Conservation (phyloP, 2,329 filamentous ascomycete genomes). For the Monilinia fructigena region DNA sequence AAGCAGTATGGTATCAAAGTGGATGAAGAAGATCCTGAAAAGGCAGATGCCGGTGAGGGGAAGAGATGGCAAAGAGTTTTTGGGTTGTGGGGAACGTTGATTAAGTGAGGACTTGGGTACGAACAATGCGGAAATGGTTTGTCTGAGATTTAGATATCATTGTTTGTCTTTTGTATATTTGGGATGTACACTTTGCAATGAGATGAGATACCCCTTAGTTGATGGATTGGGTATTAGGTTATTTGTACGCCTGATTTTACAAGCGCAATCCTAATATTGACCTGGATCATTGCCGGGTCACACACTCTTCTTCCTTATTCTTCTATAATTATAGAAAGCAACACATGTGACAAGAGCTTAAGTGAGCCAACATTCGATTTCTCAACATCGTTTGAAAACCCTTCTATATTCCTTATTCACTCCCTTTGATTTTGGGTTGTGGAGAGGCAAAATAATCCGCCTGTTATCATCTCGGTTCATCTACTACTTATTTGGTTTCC, state of each 20-base stretch:
- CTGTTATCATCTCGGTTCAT: too few species aligned
- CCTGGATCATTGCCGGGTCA: neutral
- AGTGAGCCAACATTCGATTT: too few species aligned
- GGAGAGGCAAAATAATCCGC: too few species aligned
- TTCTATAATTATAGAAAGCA: neutral
- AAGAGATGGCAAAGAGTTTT: conserved; percentile 62
- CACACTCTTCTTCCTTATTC: neutral
- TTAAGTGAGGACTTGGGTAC: conserved; percentile 39
- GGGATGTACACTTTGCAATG: neutral
- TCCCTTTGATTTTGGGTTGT: too few species aligned
- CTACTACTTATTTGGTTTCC: too few species aligned
- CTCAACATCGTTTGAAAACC: too few species aligned
- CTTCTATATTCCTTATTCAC: too few species aligned
- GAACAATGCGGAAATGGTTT: neutral
- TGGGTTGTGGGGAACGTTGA: conserved; percentile 63
- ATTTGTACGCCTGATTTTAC: neutral
- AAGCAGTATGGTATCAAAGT: conserved; percentile 65
- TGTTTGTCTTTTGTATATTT: neutral
- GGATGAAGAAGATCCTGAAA: conserved; percentile 41
- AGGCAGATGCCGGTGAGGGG: conserved; percentile 48
- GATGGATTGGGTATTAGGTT: neutral
- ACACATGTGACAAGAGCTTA: too few species aligned
- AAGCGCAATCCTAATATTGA: neutral
- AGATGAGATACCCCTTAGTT: neutral
- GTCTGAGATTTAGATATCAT: neutral